Percentiles rank a stretch among this genome's conserved stretches.
Conservation (phyloP, 345 rosid species). For the Lepidium didymum region DNA sequence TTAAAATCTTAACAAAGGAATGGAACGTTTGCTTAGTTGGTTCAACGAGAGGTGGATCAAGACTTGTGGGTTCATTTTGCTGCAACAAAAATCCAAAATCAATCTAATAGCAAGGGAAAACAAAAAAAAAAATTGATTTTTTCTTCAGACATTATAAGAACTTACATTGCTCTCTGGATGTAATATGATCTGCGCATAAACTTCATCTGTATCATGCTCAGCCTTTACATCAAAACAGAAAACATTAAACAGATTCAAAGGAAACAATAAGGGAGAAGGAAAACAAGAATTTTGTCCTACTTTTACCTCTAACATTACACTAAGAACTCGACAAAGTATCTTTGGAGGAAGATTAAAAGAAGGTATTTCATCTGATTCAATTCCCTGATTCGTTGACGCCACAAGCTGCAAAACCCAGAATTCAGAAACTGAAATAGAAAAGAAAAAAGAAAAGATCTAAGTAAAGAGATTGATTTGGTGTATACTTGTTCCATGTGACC, state of each 20-base stretch:
- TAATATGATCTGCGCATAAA: conserved; percentile 84
- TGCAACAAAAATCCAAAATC: conserved; percentile 4
- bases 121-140: neutral
- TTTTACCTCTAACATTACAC: conserved; percentile 52
- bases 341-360: conserved; percentile 62
- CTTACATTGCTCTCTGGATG: conserved; percentile 62
- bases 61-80: conserved; percentile 62
- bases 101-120: neutral
- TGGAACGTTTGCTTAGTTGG: conserved; percentile 41
- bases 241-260: neutral
- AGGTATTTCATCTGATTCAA: conserved; percentile 46
- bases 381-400: conserved; percentile 79
- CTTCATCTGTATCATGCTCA: conserved; percentile 82
- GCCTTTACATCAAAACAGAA: conserved; percentile 29
- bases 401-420: conserved; percentile 50
- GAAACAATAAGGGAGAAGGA: neutral
- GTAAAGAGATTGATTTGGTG: neutral
- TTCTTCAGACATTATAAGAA: neutral
- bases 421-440: neutral
- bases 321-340: conserved; percentile 70
- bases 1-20: conserved; percentile 75
- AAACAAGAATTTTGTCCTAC: neutral
- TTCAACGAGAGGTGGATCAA: conserved; percentile 43
- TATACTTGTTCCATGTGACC: conserved; percentile 76
- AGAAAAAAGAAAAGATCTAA: neutral